phyloP scores from a whole-genome alignment of 2,329 filamentous ascomycete species.

The Pseudocercospora pini-densiflorae region DNA sequence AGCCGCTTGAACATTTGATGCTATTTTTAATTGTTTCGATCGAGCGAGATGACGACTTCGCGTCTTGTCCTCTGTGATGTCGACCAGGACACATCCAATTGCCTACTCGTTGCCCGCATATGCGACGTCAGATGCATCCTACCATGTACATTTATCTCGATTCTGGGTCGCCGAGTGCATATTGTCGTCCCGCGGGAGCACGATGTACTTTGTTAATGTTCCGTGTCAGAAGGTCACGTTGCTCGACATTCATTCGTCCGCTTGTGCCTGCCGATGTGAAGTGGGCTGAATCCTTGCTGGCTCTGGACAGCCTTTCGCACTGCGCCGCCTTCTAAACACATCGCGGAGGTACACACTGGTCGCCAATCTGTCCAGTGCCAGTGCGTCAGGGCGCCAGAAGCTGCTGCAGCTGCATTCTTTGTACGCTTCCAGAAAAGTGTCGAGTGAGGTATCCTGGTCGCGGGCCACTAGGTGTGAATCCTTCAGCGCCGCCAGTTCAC shows the following conservation, averaged over 20 bases:
- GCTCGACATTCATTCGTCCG: neutral
- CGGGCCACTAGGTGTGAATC: neutral
- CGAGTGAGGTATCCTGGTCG: neutral
- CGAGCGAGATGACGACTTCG: neutral
- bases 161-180: neutral
- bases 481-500: conserved; percentile 6
- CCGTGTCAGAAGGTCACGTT: conserved; percentile 2
- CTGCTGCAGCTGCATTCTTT: neutral
- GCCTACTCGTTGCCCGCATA: neutral
- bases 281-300: neutral
- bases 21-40: conserved; percentile 4
- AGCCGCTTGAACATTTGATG: neutral
- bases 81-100: neutral
- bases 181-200: neutral
- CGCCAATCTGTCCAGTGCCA: neutral
- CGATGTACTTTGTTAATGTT: neutral
- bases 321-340: conserved; percentile 3
- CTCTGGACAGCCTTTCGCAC: neutral
- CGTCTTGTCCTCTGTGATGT: neutral
- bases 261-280: neutral
- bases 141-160: neutral
- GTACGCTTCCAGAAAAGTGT: neutral
- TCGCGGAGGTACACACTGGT: neutral
- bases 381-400: neutral
- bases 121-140: conserved; percentile 1